phyloP scores from a whole-genome alignment of 208 protist genomes.

The Trypanosoma vivax region DNA sequence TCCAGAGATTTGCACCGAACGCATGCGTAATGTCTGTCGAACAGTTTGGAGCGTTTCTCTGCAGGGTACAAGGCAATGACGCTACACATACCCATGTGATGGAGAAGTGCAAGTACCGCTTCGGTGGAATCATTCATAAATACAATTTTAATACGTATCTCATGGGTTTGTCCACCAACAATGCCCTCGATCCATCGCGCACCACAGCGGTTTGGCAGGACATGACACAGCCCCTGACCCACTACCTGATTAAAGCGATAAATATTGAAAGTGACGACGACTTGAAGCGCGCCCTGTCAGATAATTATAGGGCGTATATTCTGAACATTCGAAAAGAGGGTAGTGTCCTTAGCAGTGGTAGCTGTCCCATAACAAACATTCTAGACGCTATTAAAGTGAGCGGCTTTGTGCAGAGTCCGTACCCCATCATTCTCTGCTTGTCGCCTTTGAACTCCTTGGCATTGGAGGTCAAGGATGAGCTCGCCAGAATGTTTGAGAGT shows the following conservation, averaged over 20 bases:
- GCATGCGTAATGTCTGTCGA: conserved; percentile 63
- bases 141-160: conserved; percentile 85
- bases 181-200: conserved; percentile 63
- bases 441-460: conserved; percentile 37
- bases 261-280: conserved; percentile 63
- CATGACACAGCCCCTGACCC: conserved; percentile 85
- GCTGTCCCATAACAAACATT: conserved; percentile 47
- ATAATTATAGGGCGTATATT: conserved; percentile 36
- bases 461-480: conserved; percentile 43
- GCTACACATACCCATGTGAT: conserved; percentile 63
- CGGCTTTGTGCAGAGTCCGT: conserved; percentile 65
- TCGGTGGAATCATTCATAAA: conserved; percentile 72
- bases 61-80: conserved; percentile 60
- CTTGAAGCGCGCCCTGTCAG: conserved; percentile 39
- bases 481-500: conserved; percentile 50
- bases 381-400: conserved; percentile 62
- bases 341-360: conserved; percentile 50
- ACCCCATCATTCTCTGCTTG: conserved; percentile 78
- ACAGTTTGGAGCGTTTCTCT: conserved; percentile 72
- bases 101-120: conserved; percentile 86
- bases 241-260: conserved; percentile 60
- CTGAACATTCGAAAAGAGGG: conserved; percentile 43
- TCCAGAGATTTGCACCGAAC: conserved; percentile 57
- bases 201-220: conserved; percentile 83
- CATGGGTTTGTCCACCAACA: conserved; percentile 77